A percentile compares a stretch with the other conserved stretches of the same genome.
Conservation (phyloP, 1,284 basidiomycete genomes). For the Schizophyllum commune region DNA sequence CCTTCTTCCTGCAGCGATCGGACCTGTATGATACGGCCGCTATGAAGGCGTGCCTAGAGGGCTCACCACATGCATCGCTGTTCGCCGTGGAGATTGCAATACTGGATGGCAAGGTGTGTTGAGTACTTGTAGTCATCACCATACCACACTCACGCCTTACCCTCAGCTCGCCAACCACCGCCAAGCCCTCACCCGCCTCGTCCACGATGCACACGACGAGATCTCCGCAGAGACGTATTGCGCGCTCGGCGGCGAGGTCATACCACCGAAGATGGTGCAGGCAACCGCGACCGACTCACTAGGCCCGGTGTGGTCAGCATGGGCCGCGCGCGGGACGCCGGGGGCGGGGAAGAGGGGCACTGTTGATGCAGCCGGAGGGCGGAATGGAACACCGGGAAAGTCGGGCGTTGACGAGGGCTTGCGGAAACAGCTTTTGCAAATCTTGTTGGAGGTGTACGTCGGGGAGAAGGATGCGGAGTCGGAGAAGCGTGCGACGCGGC, state of each 20-base stretch:
- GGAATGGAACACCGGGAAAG: constrained; percentile 31
- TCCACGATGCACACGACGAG: constrained; percentile 64
- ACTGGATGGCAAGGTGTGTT: constrained; percentile 69
- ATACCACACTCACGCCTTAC: background rate
- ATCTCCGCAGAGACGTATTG: constrained; percentile 79
- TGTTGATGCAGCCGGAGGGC: background rate
- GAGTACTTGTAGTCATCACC: background rate
- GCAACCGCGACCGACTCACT: constrained; percentile 45
- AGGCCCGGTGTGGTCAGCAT: constrained; percentile 45
- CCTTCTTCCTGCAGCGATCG: constrained; percentile 75
- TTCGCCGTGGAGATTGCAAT: constrained; percentile 73
- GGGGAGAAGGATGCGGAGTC: constrained; percentile 25
- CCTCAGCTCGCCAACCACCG: constrained; percentile 57
- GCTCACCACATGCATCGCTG: constrained; percentile 33
- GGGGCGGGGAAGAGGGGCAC: constrained; percentile 15
- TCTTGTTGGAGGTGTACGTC: constrained; percentile 78
- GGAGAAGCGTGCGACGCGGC: constrained; percentile 53
- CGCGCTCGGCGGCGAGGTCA: constrained; percentile 62
- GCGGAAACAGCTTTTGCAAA: constrained; percentile 55
- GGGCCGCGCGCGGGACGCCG: constrained; percentile 6
- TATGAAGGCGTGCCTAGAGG: constrained; percentile 39
- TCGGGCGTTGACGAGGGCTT: constrained; percentile 48
- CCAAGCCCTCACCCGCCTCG: constrained; percentile 60
- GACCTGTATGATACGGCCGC: constrained; percentile 51
- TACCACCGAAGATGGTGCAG: constrained; percentile 54